Conservation (phyloP, 345 rosid species). For the Cardamine occulta region DNA sequence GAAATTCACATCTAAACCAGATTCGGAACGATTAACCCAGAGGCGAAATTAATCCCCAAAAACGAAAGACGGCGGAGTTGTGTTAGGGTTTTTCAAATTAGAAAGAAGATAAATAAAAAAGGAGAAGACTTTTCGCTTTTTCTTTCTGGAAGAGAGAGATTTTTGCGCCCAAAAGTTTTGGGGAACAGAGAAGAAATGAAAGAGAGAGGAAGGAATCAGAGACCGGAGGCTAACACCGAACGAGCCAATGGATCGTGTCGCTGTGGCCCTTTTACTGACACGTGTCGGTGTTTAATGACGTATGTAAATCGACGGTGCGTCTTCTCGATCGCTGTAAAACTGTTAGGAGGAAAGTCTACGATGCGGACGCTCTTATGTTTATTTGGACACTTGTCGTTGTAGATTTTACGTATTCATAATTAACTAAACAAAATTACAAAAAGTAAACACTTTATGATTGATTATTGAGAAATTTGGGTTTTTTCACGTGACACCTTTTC, state of each 20-base stretch:
- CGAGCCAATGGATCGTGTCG: constrained; percentile 40
- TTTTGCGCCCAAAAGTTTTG: constrained; percentile 31
- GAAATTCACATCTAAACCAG: constrained; percentile 2
- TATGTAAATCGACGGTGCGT: constrained; percentile 21
- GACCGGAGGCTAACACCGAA: constrained; percentile 45
- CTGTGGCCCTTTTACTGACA: constrained; percentile 40
- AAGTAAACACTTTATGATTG: neutral
- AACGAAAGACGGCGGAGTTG: constrained; percentile 55
- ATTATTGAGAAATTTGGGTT: neutral
- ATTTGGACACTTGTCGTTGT: constrained; percentile 6
- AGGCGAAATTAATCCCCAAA: constrained; percentile 13
- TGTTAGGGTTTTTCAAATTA: constrained; percentile 51
- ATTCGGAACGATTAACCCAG: constrained; percentile 10
- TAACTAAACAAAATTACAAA: neutral
- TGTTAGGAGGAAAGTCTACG: constrained; percentile 26
- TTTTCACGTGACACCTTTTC: neutral
- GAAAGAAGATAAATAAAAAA: neutral
- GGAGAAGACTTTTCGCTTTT: constrained; percentile 32
- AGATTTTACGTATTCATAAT: neutral
- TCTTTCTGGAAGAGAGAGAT: constrained; percentile 26
- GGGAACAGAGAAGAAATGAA: constrained; percentile 2
- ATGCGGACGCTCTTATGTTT: constrained; percentile 19
- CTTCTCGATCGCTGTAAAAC: constrained; percentile 15
- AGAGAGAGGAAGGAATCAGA: constrained; percentile 21
- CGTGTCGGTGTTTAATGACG: constrained; percentile 41